Conservation (phyloP, 441 rosid species). For the Eruca vesicaria region DNA sequence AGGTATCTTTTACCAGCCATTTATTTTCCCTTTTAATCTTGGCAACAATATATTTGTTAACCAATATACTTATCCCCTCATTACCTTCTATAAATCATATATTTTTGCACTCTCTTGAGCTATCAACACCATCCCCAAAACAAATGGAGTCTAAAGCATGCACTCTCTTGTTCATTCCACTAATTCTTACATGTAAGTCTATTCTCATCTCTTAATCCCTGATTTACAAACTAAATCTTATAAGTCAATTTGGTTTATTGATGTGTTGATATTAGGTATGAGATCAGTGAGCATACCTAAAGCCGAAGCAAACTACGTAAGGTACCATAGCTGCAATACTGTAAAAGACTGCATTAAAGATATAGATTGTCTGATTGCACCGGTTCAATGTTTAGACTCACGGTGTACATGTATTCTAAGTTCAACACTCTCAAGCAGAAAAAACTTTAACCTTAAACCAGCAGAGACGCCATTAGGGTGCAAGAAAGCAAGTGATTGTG, state of each 20-base stretch:
- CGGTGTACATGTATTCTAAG: not conserved
- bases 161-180: not conserved
- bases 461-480: not conserved
- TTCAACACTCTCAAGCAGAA: conserved; percentile 1
- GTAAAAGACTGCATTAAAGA: not conserved
- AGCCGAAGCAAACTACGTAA: not conserved
- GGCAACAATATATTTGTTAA: not conserved
- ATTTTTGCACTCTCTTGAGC: not conserved
- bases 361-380: not conserved
- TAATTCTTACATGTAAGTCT: conserved; percentile 18
- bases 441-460: not conserved
- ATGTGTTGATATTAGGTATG: conserved; percentile 17
- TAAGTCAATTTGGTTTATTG: not conserved
- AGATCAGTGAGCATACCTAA: not conserved
- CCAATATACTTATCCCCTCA: not conserved
- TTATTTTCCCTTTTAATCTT: not conserved
- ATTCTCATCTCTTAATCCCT: not conserved
- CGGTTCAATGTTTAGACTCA: not conserved
- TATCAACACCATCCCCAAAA: not conserved
- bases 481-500: conserved; percentile 25
- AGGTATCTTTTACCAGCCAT: not conserved
- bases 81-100: not conserved
- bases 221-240: not conserved
- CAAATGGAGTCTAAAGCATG: conserved; percentile 20
- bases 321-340: not conserved